A percentile compares a stretch with the other conserved stretches of the same genome.
Evolutionary conservation across 495 filamentous ascomycete species (phyloP).

Genomic region (Rhizodiscina lignyota): DNA sequence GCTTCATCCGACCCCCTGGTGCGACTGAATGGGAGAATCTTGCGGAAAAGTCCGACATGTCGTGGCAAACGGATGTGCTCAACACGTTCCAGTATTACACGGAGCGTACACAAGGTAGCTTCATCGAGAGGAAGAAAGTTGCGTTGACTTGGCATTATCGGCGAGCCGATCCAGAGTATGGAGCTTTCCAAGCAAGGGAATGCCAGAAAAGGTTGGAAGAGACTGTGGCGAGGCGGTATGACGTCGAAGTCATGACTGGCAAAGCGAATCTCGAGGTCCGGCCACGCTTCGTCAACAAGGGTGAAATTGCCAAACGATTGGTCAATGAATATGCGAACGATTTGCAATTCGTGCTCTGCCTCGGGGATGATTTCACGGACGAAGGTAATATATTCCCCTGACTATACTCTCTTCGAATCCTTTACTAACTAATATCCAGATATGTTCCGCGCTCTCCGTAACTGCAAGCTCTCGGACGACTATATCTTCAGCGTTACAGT

Average conservation of each 20-base stretch:
- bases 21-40: conserved; percentile 68
- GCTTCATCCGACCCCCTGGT: conserved; percentile 70
- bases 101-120: conserved; percentile 70
- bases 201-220: conserved; percentile 62
- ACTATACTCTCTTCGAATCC: not conserved
- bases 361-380: conserved; percentile 92
- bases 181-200: conserved; percentile 52
- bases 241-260: conserved; percentile 86
- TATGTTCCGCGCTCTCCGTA: conserved; percentile 26
- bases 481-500: conserved; percentile 78
- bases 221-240: conserved; percentile 57
- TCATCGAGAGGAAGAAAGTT: conserved; percentile 81
- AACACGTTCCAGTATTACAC: conserved; percentile 72
- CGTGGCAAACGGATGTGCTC: conserved; percentile 69
- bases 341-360: conserved; percentile 71
- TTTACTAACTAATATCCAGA: conserved; percentile 14
- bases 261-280: conserved; percentile 96
- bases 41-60: conserved; percentile 68
- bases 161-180: conserved; percentile 69
- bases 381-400: conserved; percentile 47
- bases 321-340: conserved; percentile 43
- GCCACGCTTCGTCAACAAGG: conserved; percentile 92
- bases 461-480: conserved; percentile 34
- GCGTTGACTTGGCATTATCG: conserved; percentile 97
- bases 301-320: conserved; percentile 70